Percentiles rank a stretch among this genome's conserved stretches.
phyloP scores from a whole-genome alignment of 495 filamentous ascomycete genomes.

The Pyrenula aspistea region DNA sequence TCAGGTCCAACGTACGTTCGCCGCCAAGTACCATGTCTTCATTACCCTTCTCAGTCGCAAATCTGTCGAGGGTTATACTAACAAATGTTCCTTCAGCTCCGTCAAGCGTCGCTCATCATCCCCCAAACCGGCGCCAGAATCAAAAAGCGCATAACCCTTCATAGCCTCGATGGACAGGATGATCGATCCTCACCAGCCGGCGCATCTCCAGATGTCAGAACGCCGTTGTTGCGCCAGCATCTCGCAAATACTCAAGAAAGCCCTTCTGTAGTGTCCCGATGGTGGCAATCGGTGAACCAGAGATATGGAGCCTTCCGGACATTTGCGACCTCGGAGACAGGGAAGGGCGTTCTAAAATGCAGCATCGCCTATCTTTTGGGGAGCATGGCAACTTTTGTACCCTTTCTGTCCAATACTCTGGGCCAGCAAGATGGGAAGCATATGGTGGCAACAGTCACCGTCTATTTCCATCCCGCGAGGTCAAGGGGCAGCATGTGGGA shows the following conservation, averaged over 20 bases:
- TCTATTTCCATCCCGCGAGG: constrained; percentile 94
- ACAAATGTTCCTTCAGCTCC: constrained; percentile 21
- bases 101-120: constrained; percentile 41
- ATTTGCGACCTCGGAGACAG: constrained; percentile 42
- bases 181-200: constrained; percentile 15
- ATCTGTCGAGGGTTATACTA: neutral
- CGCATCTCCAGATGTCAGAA: neutral
- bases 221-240: neutral
- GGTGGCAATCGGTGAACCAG: neutral
- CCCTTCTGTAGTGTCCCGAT: neutral
- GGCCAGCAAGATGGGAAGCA: constrained; percentile 92
- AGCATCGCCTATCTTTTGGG: constrained; percentile 84
- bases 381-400: constrained; percentile 77
- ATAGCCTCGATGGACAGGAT: constrained; percentile 13
- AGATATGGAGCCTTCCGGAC: constrained; percentile 12
- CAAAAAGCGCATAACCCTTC: constrained; percentile 36
- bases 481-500: constrained; percentile 85
- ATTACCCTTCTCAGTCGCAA: neutral
- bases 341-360: constrained; percentile 78
- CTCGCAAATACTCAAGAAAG: neutral
- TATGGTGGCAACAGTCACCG: constrained; percentile 82
- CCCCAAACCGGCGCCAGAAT: constrained; percentile 40
- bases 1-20: neutral
- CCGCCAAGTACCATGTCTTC: neutral
- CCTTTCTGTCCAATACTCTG: constrained; percentile 55